Evolutionary conservation across 305 asterid genomes (phyloP).

Genomic region (Striga hermonthica): DNA sequence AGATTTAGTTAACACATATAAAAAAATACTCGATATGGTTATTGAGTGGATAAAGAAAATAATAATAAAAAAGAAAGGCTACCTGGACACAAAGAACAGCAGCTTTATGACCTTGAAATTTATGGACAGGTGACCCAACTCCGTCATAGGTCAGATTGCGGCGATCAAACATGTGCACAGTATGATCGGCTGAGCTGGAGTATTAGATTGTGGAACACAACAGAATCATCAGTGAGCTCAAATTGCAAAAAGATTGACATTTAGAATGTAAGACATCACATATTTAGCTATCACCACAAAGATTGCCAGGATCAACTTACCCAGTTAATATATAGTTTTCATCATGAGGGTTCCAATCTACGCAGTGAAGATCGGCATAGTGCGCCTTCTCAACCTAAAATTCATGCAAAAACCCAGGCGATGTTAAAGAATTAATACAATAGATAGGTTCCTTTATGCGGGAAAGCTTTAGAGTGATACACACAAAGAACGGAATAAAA

Average conservation of each 20-base stretch:
- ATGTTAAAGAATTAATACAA: constrained; percentile 27
- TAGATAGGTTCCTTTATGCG: constrained; percentile 19
- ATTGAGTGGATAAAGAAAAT: constrained; percentile 6
- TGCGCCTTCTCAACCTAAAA: constrained; percentile 94
- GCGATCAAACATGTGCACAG: constrained; percentile 95
- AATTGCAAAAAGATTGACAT: constrained; percentile 23
- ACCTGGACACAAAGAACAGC: constrained; percentile 99
- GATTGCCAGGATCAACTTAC: constrained; percentile 37
- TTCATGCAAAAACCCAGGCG: constrained; percentile 30
- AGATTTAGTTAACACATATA: constrained; percentile 20
- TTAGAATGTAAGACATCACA: constrained; percentile 1
- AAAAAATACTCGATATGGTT: constrained; percentile 20
- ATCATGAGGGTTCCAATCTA: constrained; percentile 94
- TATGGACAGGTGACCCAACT: constrained; percentile 65
- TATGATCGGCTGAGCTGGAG: constrained; percentile 86
- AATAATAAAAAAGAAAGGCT: constrained; percentile 27
- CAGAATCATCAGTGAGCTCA: constrained; percentile 29
- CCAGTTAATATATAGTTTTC: constrained; percentile 91
- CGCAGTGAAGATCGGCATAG: constrained; percentile 95
- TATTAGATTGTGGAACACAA: constrained; percentile 28
- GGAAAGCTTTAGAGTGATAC: constrained; percentile 18
- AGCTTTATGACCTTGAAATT: constrained; percentile 78
- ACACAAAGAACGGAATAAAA: constrained; percentile 9
- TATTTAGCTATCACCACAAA: constrained; percentile 21
- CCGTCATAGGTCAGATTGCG: constrained; percentile 73